Evolutionary conservation across 2,329 filamentous ascomycete genomes (phyloP).

Genomic region (Claviceps paspali): DNA sequence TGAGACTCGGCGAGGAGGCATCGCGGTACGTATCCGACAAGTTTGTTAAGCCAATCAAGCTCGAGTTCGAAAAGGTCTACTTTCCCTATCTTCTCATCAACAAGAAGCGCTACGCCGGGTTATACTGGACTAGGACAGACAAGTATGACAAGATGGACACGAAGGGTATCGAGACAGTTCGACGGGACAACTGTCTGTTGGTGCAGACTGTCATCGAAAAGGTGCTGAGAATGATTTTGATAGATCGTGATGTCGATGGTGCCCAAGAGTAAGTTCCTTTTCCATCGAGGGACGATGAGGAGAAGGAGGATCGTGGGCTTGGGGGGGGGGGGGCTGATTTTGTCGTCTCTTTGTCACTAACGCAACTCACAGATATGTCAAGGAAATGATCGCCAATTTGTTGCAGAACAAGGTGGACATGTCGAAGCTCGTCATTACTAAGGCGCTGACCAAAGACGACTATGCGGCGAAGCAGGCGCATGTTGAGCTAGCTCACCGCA

Average conservation of each 20-base stretch:
- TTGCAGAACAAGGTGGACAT: slow-evolving; percentile 97
- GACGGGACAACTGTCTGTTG: slow-evolving; percentile 86
- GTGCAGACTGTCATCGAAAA: slow-evolving; percentile 98
- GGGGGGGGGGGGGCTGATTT: too few species aligned
- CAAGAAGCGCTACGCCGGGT: slow-evolving; percentile 97
- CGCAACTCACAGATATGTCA: slow-evolving; percentile 60
- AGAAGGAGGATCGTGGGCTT: too few species aligned
- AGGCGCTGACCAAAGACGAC: slow-evolving; percentile 79
- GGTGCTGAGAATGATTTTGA: slow-evolving; percentile 85
- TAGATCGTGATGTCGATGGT: slow-evolving; percentile 76
- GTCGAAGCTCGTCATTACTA: slow-evolving; percentile 98
- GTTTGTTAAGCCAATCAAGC: slow-evolving; percentile 92
- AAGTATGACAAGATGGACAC: slow-evolving; percentile 99
- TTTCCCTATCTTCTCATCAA: slow-evolving; percentile 97
- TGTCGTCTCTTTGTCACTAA: neutral
- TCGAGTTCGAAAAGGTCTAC: slow-evolving; percentile 99
- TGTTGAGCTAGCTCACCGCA: slow-evolving; percentile 1
- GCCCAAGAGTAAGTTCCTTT: slow-evolving; percentile 68
- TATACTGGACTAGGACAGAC: slow-evolving; percentile 89
- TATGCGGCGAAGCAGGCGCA: slow-evolving; percentile 55
- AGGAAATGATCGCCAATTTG: slow-evolving; percentile 85
- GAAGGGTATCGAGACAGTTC: slow-evolving; percentile 96
- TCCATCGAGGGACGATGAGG: neutral
- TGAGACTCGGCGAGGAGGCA: slow-evolving; percentile 92
- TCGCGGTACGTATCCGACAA: slow-evolving; percentile 77